Evolutionary conservation across 805 yeast genomes (phyloP).

Genomic region (Wickerhamomyces tratensis): DNA sequence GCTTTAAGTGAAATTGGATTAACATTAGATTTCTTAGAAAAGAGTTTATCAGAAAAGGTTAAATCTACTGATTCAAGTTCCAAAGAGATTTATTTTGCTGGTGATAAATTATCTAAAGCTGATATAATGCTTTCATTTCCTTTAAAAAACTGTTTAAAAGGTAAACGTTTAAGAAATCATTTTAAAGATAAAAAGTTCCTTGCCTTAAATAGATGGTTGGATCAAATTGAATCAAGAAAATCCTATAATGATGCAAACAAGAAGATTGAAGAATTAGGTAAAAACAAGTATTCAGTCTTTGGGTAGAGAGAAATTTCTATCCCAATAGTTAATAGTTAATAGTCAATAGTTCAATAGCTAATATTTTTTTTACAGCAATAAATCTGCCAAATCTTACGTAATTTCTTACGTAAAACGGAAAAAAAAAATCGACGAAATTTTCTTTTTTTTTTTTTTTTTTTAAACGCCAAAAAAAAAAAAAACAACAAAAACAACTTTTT

Average conservation of each 20-base stretch:
- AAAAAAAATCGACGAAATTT: neutral
- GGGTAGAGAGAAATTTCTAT: too few relatives aligned
- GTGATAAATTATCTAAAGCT: conserved; percentile 41
- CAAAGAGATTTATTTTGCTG: conserved; percentile 30
- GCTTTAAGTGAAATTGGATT: conserved; percentile 34
- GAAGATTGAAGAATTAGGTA: too few relatives aligned
- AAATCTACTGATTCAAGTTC: neutral
- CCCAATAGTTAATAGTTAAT: too few relatives aligned
- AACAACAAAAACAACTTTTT: too few relatives aligned
- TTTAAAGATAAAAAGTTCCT: conserved; percentile 17
- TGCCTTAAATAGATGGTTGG: conserved; percentile 16
- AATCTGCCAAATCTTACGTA: too few relatives aligned
- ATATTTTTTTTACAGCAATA: too few relatives aligned
- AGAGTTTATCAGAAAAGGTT: conserved; percentile 23
- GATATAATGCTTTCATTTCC: conserved; percentile 42
- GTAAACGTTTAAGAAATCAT: conserved; percentile 6
- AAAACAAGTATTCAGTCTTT: too few relatives aligned
- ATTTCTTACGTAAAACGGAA: too few relatives aligned
- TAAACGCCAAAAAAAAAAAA: neutral
- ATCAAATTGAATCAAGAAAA: conserved; percentile 14
- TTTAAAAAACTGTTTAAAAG: conserved; percentile 17
- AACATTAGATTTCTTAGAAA: conserved; percentile 32
- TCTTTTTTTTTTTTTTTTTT: too few relatives aligned
- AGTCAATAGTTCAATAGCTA: too few relatives aligned
- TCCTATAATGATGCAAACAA: conserved; percentile 4